Percentiles rank a stretch among this genome's conserved stretches.
Evolutionary conservation across 2,329 filamentous ascomycete species (phyloP).

Genomic region (Epichloe bromicola): DNA sequence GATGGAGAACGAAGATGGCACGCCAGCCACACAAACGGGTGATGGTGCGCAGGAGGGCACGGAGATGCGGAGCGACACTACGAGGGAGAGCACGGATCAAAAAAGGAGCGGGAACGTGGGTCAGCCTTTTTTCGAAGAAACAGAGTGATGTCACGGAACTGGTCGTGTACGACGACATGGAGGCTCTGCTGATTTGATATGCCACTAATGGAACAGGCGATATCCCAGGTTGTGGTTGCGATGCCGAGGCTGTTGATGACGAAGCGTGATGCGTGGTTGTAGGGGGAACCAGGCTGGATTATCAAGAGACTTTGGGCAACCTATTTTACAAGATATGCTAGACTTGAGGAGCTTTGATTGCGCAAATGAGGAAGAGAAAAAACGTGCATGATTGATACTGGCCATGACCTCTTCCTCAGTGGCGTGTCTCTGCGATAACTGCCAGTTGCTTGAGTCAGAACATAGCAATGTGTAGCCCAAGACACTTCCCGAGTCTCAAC

Average conservation of each 20-base stretch:
- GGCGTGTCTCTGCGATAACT: conserved; percentile 13
- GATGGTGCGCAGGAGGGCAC: neutral
- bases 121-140: neutral
- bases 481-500: conserved; percentile 25
- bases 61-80: neutral
- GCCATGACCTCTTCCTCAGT: neutral
- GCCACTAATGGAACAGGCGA: neutral
- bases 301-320: neutral
- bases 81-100: neutral
- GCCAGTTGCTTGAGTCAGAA: conserved; percentile 13
- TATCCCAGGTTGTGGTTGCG: neutral
- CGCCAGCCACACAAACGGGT: neutral
- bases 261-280: neutral
- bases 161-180: neutral
- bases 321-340: neutral
- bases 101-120: neutral
- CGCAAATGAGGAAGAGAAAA: too few relatives aligned
- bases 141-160: neutral
- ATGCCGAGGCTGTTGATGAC: neutral
- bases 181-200: too few relatives aligned
- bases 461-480: conserved; percentile 27
- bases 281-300: neutral
- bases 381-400: too few relatives aligned
- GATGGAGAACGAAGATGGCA: conserved; percentile 28
- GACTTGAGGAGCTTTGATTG: neutral